phyloP scores from a whole-genome alignment of 2,329 filamentous ascomycete species.

The Talaromyces sp. region DNA sequence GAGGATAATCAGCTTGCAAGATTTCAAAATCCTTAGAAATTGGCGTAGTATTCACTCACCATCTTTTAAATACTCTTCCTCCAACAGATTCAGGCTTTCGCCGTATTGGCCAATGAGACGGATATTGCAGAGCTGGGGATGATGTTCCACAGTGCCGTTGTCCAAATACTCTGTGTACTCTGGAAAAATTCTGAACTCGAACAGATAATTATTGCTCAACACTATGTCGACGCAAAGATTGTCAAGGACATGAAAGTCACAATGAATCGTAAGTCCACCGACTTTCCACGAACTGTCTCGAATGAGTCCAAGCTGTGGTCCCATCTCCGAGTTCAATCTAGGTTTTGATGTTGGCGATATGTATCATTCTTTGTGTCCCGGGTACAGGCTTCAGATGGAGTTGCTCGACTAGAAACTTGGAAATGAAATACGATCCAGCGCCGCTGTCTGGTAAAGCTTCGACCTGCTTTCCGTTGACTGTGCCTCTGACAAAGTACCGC shows the following conservation, averaged over 20 bases:
- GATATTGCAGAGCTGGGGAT: neutral
- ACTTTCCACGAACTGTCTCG: neutral
- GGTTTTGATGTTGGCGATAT: neutral
- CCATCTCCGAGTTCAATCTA: neutral
- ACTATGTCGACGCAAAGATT: neutral
- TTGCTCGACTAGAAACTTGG: neutral
- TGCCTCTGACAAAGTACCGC: neutral
- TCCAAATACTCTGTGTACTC: neutral
- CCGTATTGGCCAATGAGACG: neutral
- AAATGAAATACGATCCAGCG: neutral
- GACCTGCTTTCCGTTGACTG: neutral
- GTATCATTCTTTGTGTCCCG: neutral
- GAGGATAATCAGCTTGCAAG: neutral
- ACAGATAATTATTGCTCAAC: neutral
- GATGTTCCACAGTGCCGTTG: neutral
- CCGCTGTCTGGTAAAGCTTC: neutral
- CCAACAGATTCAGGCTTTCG: neutral
- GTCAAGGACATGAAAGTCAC: neutral
- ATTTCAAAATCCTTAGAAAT: neutral
- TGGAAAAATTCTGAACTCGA: neutral
- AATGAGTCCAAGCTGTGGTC: neutral
- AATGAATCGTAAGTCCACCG: neutral
- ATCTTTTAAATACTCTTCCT: neutral
- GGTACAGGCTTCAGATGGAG: neutral
- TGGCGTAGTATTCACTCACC: neutral